Evolutionary conservation across 1,284 basidiomycete genomes (phyloP).

Genomic region (Kwoniella shivajii): DNA sequence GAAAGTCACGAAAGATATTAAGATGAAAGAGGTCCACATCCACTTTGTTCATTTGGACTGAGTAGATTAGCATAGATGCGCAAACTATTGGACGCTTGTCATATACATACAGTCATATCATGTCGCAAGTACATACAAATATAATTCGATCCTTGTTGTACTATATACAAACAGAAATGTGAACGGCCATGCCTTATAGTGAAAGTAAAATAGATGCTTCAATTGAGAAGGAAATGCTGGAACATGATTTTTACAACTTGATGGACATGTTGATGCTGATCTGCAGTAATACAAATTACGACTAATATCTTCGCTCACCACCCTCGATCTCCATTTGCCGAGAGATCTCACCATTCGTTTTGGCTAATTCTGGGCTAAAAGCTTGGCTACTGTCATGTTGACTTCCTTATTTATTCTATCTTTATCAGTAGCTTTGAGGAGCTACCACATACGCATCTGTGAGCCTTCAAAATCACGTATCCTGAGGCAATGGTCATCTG

Average conservation of each 20-base stretch:
- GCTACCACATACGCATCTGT: neutral
- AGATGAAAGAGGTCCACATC: too few species aligned
- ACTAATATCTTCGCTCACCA: neutral
- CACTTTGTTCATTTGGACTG: too few species aligned
- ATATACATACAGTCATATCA: too few species aligned
- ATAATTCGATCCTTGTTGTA: too few species aligned
- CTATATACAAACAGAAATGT: constrained; percentile 1
- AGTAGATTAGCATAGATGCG: too few species aligned
- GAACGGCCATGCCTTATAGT: neutral
- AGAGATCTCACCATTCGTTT: neutral
- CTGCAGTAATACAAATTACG: neutral
- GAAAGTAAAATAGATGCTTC: neutral
- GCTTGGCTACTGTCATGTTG: constrained; percentile 5
- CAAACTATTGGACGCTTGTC: too few species aligned
- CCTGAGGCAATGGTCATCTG: too few species aligned
- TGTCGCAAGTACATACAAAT: too few species aligned
- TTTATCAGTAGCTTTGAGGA: constrained; percentile 5
- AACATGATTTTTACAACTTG: neutral
- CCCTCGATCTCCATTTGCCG: neutral
- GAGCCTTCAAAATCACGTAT: neutral
- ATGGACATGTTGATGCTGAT: neutral
- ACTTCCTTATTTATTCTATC: constrained; percentile 10
- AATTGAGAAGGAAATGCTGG: neutral
- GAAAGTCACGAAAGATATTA: constrained; percentile 4
- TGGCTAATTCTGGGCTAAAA: neutral